Evolutionary conservation across 148 eudicot species (phyloP).

Genomic region (Hydrangea macrophylla): DNA sequence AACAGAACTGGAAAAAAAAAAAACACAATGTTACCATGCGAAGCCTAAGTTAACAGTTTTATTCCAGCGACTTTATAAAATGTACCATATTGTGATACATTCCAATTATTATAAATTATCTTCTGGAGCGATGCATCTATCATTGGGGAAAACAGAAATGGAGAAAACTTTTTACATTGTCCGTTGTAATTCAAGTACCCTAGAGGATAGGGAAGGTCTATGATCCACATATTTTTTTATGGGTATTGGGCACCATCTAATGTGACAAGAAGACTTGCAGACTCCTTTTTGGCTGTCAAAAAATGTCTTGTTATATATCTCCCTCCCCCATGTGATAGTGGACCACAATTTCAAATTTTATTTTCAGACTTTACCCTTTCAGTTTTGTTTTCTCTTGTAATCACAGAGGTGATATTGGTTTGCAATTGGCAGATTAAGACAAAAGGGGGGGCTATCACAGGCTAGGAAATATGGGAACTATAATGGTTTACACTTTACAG

Average conservation of each 20-base stretch:
- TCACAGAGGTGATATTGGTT: too few species aligned
- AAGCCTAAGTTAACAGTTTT: too few species aligned
- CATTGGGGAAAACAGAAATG: not conserved
- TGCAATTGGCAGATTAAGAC: too few species aligned
- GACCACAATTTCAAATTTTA: not conserved
- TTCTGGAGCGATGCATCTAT: not conserved
- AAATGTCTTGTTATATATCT: slow-evolving; percentile 3
- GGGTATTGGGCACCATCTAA: not conserved
- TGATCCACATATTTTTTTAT: slow-evolving; percentile 14
- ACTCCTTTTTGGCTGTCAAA: not conserved
- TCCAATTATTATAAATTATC: not conserved
- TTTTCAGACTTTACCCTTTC: not conserved
- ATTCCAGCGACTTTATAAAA: too few species aligned
- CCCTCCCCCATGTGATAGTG: not conserved
- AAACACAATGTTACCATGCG: too few species aligned
- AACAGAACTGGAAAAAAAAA: too few species aligned
- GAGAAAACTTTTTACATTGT: not conserved
- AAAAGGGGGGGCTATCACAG: too few species aligned
- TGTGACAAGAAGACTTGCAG: slow-evolving; percentile 11
- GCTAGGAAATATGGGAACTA: too few species aligned
- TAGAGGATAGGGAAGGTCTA: slow-evolving; percentile 18
- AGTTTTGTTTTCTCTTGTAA: not conserved
- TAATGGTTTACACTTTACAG: too few species aligned
- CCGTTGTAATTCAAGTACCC: slow-evolving; percentile 7
- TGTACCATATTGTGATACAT: not conserved